Base-by-base conservation (phyloP, 441 rosid species). In the Eutrema salsugineum region DNA sequence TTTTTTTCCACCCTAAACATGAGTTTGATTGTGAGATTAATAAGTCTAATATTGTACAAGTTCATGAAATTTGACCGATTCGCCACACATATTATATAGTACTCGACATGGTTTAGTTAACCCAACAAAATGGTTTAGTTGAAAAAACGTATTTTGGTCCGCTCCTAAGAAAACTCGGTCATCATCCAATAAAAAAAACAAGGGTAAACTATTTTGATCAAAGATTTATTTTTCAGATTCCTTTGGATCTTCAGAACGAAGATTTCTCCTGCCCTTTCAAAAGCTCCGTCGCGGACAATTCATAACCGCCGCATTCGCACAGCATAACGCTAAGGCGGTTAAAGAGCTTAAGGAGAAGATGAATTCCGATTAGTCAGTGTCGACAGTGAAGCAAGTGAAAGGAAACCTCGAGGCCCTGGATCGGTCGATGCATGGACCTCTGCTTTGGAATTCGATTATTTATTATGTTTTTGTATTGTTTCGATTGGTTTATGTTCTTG, bases 301-400 rank as follows among this genome's bases (percentile, higher is more conserved):
- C 85, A 77, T 14, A 85, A 49, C 67, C 79, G 9, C 70, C 70
- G 4, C 79, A 78, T 17, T 63, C 70, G 11, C 79, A 81, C 44
- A 72, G 49, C 20, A 88, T 73, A 83, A 90, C 70, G 87, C 94
- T 12, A 83, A 69, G 44, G 83, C 92, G 2, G 89, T 91, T 24
- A 88, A 85, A 58, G 88, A 91, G 36, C 47, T 94, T 19, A 80
- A 91, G 33, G 58, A 82, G 16, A 78, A 76, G n/a, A 91, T 94
- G 97, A 97, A 91, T 15, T 77, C 83, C 10, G 99, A 94, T 51
- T 95, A 88, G 12, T 66, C 90, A 20, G 19, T 49, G 24, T 90
- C 97, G 79, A 91, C 82, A 15, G 97, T 96, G 47, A 94, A 86
- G 78, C 66, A 89, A 7, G 82, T 88, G 60, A 88, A 91, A 84